phyloP scores from a whole-genome alignment of 1,139 yeast species.

The Kodamaea arcana region DNA sequence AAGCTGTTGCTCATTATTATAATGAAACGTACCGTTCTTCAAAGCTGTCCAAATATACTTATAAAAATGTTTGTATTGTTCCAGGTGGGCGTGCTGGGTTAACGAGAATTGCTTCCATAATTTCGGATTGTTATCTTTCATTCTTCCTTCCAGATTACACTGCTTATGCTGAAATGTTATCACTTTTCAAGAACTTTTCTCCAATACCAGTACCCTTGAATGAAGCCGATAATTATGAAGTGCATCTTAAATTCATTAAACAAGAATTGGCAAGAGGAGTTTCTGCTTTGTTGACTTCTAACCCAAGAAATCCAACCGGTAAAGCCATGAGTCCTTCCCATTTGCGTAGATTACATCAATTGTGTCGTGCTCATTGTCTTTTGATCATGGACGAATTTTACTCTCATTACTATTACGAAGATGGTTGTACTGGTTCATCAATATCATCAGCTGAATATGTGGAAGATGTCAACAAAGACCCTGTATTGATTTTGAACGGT shows the following conservation, averaged over 20 bases:
- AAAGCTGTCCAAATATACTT: conserved; percentile 52
- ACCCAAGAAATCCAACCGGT: conserved; percentile 69
- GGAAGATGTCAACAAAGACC: conserved; percentile 57
- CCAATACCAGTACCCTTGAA: conserved; percentile 66
- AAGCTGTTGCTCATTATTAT: conserved; percentile 60
- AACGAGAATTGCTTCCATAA: conserved; percentile 63
- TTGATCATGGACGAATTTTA: conserved; percentile 68
- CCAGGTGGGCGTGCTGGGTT: conserved; percentile 72
- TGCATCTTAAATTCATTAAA: conserved; percentile 53
- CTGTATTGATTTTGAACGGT: conserved; percentile 62
- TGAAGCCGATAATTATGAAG: conserved; percentile 57
- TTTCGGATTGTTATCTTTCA: conserved; percentile 58
- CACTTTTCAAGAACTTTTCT: conserved; percentile 61
- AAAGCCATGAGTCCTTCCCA: conserved; percentile 52
- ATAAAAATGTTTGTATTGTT: conserved; percentile 63
- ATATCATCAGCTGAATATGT: conserved; percentile 54
- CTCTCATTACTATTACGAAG: conserved; percentile 60
- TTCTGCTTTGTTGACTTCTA: conserved; percentile 57
- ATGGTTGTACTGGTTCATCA: conserved; percentile 54
- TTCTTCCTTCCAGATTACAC: conserved; percentile 68
- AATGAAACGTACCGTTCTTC: conserved; percentile 54
- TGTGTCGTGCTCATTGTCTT: conserved; percentile 56
- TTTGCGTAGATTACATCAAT: conserved; percentile 48
- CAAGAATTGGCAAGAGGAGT: conserved; percentile 60
- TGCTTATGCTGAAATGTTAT: conserved; percentile 70